phyloP scores from a whole-genome alignment of 2,329 filamentous ascomycete species.

The Stemphylium lycopersici region DNA sequence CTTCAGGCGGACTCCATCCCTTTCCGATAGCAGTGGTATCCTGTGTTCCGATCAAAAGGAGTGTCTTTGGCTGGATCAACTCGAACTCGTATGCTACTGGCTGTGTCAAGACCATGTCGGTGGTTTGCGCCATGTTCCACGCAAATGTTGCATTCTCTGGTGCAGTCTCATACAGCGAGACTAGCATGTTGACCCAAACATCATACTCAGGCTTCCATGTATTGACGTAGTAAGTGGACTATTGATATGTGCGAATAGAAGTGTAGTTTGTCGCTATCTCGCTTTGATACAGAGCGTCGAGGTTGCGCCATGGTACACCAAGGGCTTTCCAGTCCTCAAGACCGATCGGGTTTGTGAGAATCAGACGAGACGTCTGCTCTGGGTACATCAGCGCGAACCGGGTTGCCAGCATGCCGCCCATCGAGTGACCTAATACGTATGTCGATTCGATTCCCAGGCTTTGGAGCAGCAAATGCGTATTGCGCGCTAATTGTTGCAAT shows the following conservation, averaged over 20 bases:
- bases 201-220: conserved; percentile 60
- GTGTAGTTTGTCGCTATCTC: conserved; percentile 34
- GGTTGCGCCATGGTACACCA: conserved; percentile 31
- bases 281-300: conserved; percentile 24
- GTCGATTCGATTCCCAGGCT: conserved; percentile 53
- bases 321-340: conserved; percentile 59
- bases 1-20: conserved; percentile 51
- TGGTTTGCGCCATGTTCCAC: conserved; percentile 57
- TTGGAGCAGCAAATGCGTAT: conserved; percentile 57
- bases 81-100: conserved; percentile 59
- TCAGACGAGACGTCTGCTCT: conserved; percentile 50
- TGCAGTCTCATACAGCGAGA: conserved; percentile 57
- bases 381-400: conserved; percentile 61
- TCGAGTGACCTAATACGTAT: conserved; percentile 61
- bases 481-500: conserved; percentile 58
- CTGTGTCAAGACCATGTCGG: conserved; percentile 63
- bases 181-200: conserved; percentile 62
- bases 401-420: conserved; percentile 62
- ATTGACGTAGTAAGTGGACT: conserved; percentile 37
- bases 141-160: conserved; percentile 51
- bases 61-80: conserved; percentile 53
- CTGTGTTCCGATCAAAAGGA: conserved; percentile 59
- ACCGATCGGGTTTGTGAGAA: conserved; percentile 60
- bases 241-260: conserved; percentile 35
- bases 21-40: conserved; percentile 64